Conservation (phyloP, 75 land plant genomes). For the Pinus tabuliformis region DNA sequence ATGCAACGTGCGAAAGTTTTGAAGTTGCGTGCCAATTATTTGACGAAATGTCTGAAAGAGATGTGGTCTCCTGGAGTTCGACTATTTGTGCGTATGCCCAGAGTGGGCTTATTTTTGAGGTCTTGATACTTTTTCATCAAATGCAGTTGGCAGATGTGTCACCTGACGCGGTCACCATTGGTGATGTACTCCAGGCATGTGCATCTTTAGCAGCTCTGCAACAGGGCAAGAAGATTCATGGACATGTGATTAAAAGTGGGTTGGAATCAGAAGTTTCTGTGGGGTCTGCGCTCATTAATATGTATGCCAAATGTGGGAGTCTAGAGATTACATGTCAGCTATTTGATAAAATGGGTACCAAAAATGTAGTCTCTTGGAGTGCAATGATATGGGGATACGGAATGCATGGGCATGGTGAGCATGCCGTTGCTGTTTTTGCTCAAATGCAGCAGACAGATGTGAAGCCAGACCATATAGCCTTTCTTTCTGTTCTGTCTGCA, state of each 20-base stretch:
- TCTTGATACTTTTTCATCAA: constrained; percentile 12
- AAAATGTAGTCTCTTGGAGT: constrained; percentile 20
- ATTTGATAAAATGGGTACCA: constrained; percentile 16
- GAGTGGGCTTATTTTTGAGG: constrained; percentile 12
- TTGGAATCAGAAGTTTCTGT: constrained; percentile 2
- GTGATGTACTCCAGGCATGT: constrained; percentile 17
- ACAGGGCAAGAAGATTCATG: constrained; percentile 12
- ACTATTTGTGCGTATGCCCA: constrained; percentile 17
- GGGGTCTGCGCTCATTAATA: constrained; percentile 13
- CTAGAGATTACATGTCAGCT: constrained; percentile 8
- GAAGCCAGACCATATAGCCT: constrained; percentile 9
- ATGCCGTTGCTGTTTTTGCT: constrained; percentile 4
- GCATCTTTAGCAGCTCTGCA: constrained; percentile 12
- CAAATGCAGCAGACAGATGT: constrained; percentile 13
- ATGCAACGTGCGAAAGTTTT: constrained; percentile 4
- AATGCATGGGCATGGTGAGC: constrained; percentile 18
- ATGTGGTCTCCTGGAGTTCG: constrained; percentile 21
- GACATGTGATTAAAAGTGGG: neutral
- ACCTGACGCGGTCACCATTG: constrained; percentile 16
- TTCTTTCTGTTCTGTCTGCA: constrained; percentile 14
- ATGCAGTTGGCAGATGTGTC: constrained; percentile 8
- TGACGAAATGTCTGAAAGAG: constrained; percentile 6
- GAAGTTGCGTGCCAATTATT: constrained; percentile 5
- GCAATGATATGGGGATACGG: constrained; percentile 20
- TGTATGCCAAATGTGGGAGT: constrained; percentile 34